Conservation (phyloP, 371 early-diverging fungal genomes). For the Rhizopus sp. region DNA sequence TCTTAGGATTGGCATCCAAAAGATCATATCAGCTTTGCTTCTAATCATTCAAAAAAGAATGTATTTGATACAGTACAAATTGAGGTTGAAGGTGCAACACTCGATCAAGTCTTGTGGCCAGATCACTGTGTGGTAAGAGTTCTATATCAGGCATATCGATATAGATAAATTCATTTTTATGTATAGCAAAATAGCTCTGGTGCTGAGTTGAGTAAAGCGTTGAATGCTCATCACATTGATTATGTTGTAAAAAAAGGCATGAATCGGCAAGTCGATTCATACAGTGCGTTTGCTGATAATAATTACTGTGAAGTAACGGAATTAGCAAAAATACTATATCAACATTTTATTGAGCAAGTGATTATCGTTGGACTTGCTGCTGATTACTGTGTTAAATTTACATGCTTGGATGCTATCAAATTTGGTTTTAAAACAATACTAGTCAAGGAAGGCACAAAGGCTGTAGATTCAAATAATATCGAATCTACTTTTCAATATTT, state of each 20-base stretch:
- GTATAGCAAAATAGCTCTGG: conserved; percentile 35
- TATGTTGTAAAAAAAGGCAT: conserved; percentile 32
- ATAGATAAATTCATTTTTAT: neutral
- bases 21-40: conserved; percentile 46
- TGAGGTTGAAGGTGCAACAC: conserved; percentile 27
- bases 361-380: conserved; percentile 42
- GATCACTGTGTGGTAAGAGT: conserved; percentile 47
- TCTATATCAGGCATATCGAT: neutral
- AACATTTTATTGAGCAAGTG: conserved; percentile 32
- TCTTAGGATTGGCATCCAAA: conserved; percentile 50
- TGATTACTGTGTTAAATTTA: conserved; percentile 48
- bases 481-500: conserved; percentile 22
- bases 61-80: conserved; percentile 33
- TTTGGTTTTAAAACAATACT: conserved; percentile 48
- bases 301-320: conserved; percentile 37
- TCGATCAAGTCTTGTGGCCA: conserved; percentile 42
- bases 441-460: conserved; percentile 33
- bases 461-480: conserved; percentile 25
- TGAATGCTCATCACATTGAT: conserved; percentile 19
- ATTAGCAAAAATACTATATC: conserved; percentile 38
- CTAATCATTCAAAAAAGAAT: conserved; percentile 28
- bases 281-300: conserved; percentile 49
- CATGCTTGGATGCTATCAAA: conserved; percentile 44
- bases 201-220: conserved; percentile 17
- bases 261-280: conserved; percentile 42